A percentile compares a stretch with the other conserved stretches of the same genome.
These are phyloP conservation scores for Trichocomaceae sp. DNA, from an alignment of 2,329 filamentous ascomycete genomes.

Conservation along the genomic window DNA sequence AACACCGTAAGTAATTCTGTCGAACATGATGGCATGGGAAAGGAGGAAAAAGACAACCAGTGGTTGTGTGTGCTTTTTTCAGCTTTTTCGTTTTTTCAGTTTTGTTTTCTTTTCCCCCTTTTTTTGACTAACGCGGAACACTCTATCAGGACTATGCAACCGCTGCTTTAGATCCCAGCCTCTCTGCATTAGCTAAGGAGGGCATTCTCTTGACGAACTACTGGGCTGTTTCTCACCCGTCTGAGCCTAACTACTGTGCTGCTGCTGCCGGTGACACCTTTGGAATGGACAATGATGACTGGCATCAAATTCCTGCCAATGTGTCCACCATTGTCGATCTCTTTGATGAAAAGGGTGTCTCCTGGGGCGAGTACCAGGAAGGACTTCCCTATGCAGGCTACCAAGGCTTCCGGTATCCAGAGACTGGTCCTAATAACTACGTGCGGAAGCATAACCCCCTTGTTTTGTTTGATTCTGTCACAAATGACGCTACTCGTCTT, in stretches of 20 bases:
- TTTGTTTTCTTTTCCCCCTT: too few relatives aligned
- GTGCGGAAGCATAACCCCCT: slow-evolving; percentile 72
- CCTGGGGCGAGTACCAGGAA: slow-evolving; percentile 70
- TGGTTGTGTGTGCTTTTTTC: too few relatives aligned
- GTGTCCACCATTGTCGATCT: slow-evolving; percentile 63
- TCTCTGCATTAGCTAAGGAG: slow-evolving; percentile 27
- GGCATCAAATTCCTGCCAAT: slow-evolving; percentile 53
- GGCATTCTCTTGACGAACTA: slow-evolving; percentile 57
- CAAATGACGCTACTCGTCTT: slow-evolving; percentile 53
- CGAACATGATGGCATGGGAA: neutral
- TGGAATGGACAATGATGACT: slow-evolving; percentile 62
- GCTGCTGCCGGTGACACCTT: slow-evolving; percentile 65
- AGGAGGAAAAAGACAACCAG: neutral
- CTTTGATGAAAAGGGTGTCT: slow-evolving; percentile 57
- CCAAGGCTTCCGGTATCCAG: slow-evolving; percentile 57
- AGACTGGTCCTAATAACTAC: slow-evolving; percentile 64
- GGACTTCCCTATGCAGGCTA: slow-evolving; percentile 70
- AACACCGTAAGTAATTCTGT: slow-evolving; percentile 51
- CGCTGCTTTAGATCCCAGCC: slow-evolving; percentile 51
- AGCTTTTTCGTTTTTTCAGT: too few relatives aligned
- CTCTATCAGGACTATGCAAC: slow-evolving; percentile 49
- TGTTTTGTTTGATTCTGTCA: slow-evolving; percentile 61
- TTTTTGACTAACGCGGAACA: neutral
- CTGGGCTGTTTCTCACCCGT: slow-evolving; percentile 63
- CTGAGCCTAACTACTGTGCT: slow-evolving; percentile 69